Conservation (phyloP, 2,329 filamentous ascomycete species). For the Scedosporium aurantiacum region DNA sequence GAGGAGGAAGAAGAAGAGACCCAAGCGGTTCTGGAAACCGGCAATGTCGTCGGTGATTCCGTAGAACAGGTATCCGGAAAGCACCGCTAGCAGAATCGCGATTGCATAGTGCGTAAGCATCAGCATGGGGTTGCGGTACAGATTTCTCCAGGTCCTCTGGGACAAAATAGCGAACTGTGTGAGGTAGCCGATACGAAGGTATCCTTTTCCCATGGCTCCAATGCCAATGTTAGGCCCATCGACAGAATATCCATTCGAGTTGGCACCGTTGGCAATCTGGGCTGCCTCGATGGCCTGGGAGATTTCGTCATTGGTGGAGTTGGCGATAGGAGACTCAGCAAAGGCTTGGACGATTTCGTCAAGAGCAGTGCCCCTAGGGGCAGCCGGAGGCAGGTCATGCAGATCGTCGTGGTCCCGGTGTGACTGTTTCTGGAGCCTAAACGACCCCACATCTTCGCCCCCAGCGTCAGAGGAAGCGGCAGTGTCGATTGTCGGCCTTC, state of each 20-base stretch:
- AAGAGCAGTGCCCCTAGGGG: constrained; percentile 60
- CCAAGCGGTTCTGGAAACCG: constrained; percentile 94
- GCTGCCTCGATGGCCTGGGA: constrained; percentile 54
- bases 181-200: constrained; percentile 66
- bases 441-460: constrained; percentile 37
- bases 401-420: constrained; percentile 44
- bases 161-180: constrained; percentile 86
- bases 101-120: constrained; percentile 99
- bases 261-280: constrained; percentile 52
- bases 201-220: constrained; percentile 62
- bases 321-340: constrained; percentile 64
- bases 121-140: constrained; percentile 93
- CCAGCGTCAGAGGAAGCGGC: constrained; percentile 49
- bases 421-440: constrained; percentile 30
- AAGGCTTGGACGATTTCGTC: constrained; percentile 73
- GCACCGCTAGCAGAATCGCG: constrained; percentile 83
- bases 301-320: constrained; percentile 67
- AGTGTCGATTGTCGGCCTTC: constrained; percentile 52
- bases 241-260: constrained; percentile 39
- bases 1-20: constrained; percentile 94
- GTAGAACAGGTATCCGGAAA: constrained; percentile 93
- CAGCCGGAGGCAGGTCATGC: constrained; percentile 49
- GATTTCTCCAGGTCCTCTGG: constrained; percentile 85
- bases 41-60: constrained; percentile 91
- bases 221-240: constrained; percentile 37